phyloP scores from a whole-genome alignment of 768 basidiomycete species.

The Mrakia blollopis region DNA sequence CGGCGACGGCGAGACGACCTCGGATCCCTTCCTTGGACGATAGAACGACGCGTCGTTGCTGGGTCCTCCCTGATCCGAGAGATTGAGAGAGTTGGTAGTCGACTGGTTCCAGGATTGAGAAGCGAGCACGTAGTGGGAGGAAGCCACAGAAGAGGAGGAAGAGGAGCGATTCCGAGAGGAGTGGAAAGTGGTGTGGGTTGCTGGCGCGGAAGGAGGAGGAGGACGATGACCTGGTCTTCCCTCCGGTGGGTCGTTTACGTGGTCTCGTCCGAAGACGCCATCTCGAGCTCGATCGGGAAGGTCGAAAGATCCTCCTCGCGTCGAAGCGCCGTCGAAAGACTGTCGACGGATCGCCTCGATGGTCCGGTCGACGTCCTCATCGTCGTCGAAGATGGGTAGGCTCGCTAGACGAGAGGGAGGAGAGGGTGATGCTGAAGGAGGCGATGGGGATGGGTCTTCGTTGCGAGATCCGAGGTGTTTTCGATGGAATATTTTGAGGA shows the following conservation, averaged over 20 bases:
- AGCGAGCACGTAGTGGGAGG: conserved; percentile 13
- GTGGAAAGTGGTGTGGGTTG: conserved; percentile 38
- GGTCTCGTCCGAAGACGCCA: neutral
- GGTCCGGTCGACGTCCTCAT: conserved; percentile 24
- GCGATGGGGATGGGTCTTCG: conserved; percentile 12
- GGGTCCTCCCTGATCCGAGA: conserved; percentile 1
- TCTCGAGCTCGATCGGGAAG: neutral
- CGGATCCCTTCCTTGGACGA: conserved; percentile 5
- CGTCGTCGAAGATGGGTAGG: conserved; percentile 18
- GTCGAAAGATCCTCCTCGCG: conserved; percentile 1
- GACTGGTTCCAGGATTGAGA: neutral
- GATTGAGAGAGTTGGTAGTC: conserved; percentile 1
- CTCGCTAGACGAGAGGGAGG: conserved; percentile 16
- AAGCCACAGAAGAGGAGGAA: neutral
- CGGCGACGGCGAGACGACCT: conserved; percentile 14
- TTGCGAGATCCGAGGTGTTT: neutral
- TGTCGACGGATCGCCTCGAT: conserved; percentile 21
- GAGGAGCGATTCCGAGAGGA: conserved; percentile 17
- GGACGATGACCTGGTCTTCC: neutral
- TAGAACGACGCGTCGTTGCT: neutral
- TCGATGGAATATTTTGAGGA: conserved; percentile 25
- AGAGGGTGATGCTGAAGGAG: conserved; percentile 23
- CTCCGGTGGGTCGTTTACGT: neutral
- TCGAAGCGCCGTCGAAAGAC: conserved; percentile 1
- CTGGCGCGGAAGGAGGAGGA: conserved; percentile 38